Percentiles rank a stretch among this genome's conserved stretches.
Conservation (phyloP, 106 monocot species). For the Platanthera zijinensis region DNA sequence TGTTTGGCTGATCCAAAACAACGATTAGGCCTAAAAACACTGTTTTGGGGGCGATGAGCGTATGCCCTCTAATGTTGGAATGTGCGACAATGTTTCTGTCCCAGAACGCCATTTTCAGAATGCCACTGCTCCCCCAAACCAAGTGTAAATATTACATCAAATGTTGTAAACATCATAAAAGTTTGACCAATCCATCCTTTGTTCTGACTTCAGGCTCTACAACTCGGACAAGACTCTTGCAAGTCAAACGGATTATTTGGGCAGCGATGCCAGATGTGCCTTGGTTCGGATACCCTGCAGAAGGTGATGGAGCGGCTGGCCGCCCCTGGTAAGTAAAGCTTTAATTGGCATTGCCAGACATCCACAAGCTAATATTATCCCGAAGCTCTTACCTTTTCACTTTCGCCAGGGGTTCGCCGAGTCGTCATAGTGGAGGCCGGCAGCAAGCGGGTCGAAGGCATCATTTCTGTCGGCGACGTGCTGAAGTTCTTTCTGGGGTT, state of each 20-base stretch:
- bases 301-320: conserved; percentile 73
- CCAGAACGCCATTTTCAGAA: no score
- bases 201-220: conserved; percentile 47
- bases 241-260: conserved; percentile 41
- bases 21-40: no score
- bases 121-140: no score
- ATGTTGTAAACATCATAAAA: not conserved
- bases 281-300: conserved; percentile 47
- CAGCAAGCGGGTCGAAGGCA: conserved; percentile 79
- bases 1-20: no score
- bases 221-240: conserved; percentile 59
- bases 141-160: no score
- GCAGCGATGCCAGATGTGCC: conserved; percentile 78
- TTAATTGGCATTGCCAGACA: not conserved
- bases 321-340: conserved; percentile 39
- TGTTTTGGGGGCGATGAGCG: no score
- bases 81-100: no score
- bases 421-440: conserved; percentile 79
- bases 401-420: conserved; percentile 54
- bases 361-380: not conserved
- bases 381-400: not conserved
- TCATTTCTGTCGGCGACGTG: conserved; percentile 66
- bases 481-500: conserved; percentile 42
- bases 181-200: not conserved
- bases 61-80: no score